Evolutionary conservation across 805 yeast genomes (phyloP), one percentile per base, ranked within the genome.

Genomic region (Candida arabinofermentans): DNA sequence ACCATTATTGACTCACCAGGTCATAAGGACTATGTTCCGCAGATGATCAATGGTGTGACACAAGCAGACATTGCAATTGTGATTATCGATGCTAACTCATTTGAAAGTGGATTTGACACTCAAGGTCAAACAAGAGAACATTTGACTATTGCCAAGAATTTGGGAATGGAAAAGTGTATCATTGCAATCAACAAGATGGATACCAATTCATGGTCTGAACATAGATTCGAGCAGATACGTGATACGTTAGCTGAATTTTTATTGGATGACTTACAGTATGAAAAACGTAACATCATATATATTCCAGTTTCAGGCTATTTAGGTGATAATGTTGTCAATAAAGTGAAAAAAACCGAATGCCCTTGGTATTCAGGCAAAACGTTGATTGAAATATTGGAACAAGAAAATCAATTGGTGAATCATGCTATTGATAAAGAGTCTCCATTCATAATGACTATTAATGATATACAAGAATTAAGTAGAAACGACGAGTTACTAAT

Each of bases 1-100:
- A 80, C 87, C 1, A 81, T 88, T 4, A 77, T 86, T 41, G 95
- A 86, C 64, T 89, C 95, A 1, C 95, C 95, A 0, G 95, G 95
- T 0, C 95, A 86, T 61, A 71, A 73, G 46, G 93, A 86, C 54
- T 86, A 83, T 59, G 85, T 86, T 24, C 95, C 95, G 4, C 86
- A 83, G 53, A 83, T 86, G 88, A 84, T 86, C 50, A 84, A 86
- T 23, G 95, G 95, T 23, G 83, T 86, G 1, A 66, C 84, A 3
- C 89, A 83, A 54, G 90, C 93, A 0, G 93, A 86, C 53, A 59
- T 81, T 33, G 90, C 90, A 0, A 67, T 86, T 14, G 67, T 85
- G 30, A 86, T 86, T 9, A 77, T 86, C 16, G 95, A 86, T 58
- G 36, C 37, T 7, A 79, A 82, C 29, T 88, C 85, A 17, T 85